phyloP scores from a whole-genome alignment of 164 flowering plant species.

The Kalanchoe fedtschenkoi region DNA sequence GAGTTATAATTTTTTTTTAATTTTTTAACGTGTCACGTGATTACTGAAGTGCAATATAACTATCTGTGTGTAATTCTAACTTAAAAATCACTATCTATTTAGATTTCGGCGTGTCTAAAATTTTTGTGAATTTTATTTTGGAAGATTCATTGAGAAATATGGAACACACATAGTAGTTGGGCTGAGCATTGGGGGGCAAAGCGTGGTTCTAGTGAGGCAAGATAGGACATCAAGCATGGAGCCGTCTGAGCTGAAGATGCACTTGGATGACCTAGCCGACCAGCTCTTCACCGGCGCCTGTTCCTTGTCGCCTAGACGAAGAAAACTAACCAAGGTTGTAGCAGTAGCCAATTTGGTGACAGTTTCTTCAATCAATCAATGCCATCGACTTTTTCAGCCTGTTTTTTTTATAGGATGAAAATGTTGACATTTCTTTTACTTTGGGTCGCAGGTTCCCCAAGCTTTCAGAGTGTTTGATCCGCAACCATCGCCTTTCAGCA shows the following conservation, averaged over 20 bases:
- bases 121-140: not conserved
- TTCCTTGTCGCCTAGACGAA: constrained; percentile 23
- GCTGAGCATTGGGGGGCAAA: constrained; percentile 63
- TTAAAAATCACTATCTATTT: too few species aligned
- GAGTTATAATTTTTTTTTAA: too few species aligned
- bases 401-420: too few species aligned
- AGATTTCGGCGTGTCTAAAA: too few species aligned
- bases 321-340: constrained; percentile 10
- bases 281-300: constrained; percentile 66
- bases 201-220: constrained; percentile 56
- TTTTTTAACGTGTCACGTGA: not conserved
- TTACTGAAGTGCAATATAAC: not conserved
- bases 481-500: constrained; percentile 17
- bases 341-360: too few species aligned
- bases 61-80: too few species aligned
- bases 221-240: constrained; percentile 50
- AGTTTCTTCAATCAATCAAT: too few species aligned
- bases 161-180: constrained; percentile 86
- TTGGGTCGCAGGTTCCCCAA: constrained; percentile 17
- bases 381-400: too few species aligned
- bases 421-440: constrained; percentile 9
- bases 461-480: constrained; percentile 67
- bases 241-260: constrained; percentile 50
- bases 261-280: constrained; percentile 64
- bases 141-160: constrained; percentile 75